These are phyloP conservation scores for Aspergillus unguis DNA, from an alignment of 2,329 filamentous ascomycete genomes.

Conservation along the genomic window DNA sequence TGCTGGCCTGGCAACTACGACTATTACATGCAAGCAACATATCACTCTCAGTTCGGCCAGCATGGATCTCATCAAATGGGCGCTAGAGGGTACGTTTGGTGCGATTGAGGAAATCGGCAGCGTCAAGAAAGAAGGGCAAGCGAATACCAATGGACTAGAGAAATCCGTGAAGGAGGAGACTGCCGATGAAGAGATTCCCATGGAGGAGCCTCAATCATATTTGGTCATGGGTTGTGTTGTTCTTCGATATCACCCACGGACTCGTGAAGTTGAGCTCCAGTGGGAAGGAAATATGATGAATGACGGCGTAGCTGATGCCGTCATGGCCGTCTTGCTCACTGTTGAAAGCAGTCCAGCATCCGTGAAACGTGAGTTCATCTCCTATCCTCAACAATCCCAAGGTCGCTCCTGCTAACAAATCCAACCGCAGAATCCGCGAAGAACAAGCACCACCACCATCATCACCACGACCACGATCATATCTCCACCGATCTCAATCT, in stretches of 20 bases:
- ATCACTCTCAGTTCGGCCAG: conserved; percentile 84
- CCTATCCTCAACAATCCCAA: not conserved
- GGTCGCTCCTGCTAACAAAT: conserved; percentile 14
- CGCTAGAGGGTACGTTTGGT: conserved; percentile 89
- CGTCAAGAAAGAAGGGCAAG: conserved; percentile 21
- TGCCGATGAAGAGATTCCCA: conserved; percentile 46
- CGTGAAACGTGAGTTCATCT: conserved; percentile 66
- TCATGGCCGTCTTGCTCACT: conserved; percentile 86
- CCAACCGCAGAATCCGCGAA: conserved; percentile 54
- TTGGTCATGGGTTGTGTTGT: conserved; percentile 86
- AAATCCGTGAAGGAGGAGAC: conserved; percentile 33
- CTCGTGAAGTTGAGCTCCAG: conserved; percentile 81
- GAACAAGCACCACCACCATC: conserved; percentile 52
- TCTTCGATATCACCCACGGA: conserved; percentile 67
- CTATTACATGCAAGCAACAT: conserved; percentile 86
- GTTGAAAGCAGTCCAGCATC: conserved; percentile 93
- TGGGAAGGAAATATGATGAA: conserved; percentile 99
- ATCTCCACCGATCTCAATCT: conserved; percentile 41
- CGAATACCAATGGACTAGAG: conserved; percentile 21
- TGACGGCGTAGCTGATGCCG: conserved; percentile 94
- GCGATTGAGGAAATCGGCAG: conserved; percentile 60
- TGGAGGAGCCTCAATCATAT: conserved; percentile 44
- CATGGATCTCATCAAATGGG: conserved; percentile 89
- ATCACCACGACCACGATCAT: conserved; percentile 24
- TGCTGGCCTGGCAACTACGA: conserved; percentile 93